Evolutionary conservation across 176 grass and related monocot genomes (phyloP).

Genomic region (Rhynchospora pubera): DNA sequence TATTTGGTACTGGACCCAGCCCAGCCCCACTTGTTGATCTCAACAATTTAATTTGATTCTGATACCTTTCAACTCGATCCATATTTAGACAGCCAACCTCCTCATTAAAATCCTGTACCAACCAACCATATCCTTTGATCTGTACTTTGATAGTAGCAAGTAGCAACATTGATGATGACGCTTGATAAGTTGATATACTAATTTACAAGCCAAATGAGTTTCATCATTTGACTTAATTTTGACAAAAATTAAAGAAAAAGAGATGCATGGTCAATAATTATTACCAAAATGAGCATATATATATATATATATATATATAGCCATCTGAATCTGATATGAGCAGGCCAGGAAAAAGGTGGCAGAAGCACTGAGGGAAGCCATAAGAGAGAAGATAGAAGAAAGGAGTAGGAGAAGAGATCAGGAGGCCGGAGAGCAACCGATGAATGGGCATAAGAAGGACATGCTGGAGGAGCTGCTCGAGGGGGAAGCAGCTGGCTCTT

Average conservation of each 20-base stretch:
- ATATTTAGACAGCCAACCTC: background rate
- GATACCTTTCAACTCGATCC: background rate
- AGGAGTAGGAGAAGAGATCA: background rate
- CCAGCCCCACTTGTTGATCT: background rate
- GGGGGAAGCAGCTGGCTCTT: conserved; percentile 46
- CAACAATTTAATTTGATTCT: background rate
- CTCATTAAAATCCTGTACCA: background rate
- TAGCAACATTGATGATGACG: background rate
- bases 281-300: background rate
- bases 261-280: no score
- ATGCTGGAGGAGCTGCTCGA: conserved; percentile 87
- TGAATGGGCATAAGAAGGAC: conserved; percentile 44
- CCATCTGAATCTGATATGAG: background rate
- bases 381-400: conserved; percentile 61
- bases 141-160: background rate
- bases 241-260: no score
- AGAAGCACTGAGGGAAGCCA: conserved; percentile 64
- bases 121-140: background rate
- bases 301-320: background rate
- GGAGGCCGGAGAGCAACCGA: background rate
- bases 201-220: background rate
- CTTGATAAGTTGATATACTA: background rate
- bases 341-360: conserved; percentile 93
- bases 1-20: no score
- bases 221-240: no score